Evolutionary conservation across 768 basidiomycete species (phyloP), one percentile per base, ranked within the genome.

Genomic region (Porphyrellus cyaneotinctus): DNA sequence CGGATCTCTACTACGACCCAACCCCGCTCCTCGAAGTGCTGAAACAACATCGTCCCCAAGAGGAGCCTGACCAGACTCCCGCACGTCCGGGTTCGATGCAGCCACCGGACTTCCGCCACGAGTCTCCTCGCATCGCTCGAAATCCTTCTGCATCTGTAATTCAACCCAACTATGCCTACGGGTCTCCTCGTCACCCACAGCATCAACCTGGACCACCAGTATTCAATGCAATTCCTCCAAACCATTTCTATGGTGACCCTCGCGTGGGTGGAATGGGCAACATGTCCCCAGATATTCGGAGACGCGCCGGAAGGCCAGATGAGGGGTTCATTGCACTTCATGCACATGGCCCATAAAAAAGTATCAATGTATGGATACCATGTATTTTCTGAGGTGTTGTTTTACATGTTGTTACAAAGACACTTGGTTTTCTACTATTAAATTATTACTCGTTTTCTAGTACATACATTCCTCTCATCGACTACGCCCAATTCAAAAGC

Each of bases 1-100:
- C 88, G 4, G 78, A 83, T 18, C 71, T 91, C 17, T 89, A 87
- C 65, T 91, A 86, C 48, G 79, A 91, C 65, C 77, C 88, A 13
- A 79, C 82, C 12, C 75, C 74, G 5, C 77, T 90, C 7, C 70
- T 77, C 14, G 77, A 84, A 55, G 72, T 78, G 24, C 67, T 80
- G 37, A 79, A 78, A 51, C 65, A 57, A 41, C 67, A 70, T 37
- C 63, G 66, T 36, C 60, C 65, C 2, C 58, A 57, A 38, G 64
- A 72, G 26, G 71, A 63, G 24, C 47, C 18, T 9, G 65, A 72
- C 37, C 62, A 59, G 22, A 43, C 54, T 2, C 58, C 61, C 30
- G 49, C 35, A 33, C 62, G 66, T 30, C 59, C 58, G 7, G 54
- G 58, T 52, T 58, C 59, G 52, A 69, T 71, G 69, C 68, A 69